Evolutionary conservation across 2,329 filamentous ascomycete genomes (phyloP).

Genomic region (Trichoderma semiorbis): DNA sequence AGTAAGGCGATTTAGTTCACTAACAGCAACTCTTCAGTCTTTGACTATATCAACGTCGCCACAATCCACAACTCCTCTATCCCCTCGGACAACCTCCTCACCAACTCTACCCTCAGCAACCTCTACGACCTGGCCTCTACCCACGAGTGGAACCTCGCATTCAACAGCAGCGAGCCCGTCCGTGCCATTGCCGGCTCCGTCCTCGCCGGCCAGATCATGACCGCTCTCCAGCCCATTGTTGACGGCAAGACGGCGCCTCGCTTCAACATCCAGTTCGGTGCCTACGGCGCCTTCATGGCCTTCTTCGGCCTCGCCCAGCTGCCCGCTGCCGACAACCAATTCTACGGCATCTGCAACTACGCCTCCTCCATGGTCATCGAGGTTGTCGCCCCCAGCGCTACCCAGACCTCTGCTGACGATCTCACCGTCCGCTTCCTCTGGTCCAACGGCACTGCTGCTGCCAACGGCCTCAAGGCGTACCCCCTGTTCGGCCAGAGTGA

Average conservation of each 20-base stretch:
- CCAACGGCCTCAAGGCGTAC: constrained; percentile 50
- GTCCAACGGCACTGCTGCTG: constrained; percentile 53
- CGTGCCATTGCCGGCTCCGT: constrained; percentile 57
- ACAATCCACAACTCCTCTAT: constrained; percentile 60
- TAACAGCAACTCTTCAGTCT: constrained; percentile 40
- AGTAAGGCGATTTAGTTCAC: neutral
- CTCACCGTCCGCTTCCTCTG: constrained; percentile 60
- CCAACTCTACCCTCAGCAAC: constrained; percentile 54
- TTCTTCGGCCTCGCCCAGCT: constrained; percentile 60
- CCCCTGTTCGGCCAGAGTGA: constrained; percentile 59
- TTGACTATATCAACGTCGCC: constrained; percentile 58
- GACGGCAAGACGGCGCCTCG: constrained; percentile 36
- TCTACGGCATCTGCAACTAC: constrained; percentile 78
- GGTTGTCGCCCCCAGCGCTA: constrained; percentile 56
- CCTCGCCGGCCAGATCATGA: constrained; percentile 53
- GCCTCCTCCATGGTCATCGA: constrained; percentile 80
- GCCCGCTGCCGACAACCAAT: constrained; percentile 52
- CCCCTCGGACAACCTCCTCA: constrained; percentile 57
- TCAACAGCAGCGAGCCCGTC: constrained; percentile 68
- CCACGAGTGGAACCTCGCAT: constrained; percentile 81
- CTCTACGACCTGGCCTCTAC: constrained; percentile 71
- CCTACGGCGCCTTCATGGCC: constrained; percentile 59
- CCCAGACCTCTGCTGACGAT: constrained; percentile 42
- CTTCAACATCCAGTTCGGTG: constrained; percentile 56
- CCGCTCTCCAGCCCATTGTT: constrained; percentile 51